Percentiles rank a stretch among this genome's conserved stretches.
Evolutionary conservation across 306 rosid genomes (phyloP).

Genomic region (Quercus rubra): DNA sequence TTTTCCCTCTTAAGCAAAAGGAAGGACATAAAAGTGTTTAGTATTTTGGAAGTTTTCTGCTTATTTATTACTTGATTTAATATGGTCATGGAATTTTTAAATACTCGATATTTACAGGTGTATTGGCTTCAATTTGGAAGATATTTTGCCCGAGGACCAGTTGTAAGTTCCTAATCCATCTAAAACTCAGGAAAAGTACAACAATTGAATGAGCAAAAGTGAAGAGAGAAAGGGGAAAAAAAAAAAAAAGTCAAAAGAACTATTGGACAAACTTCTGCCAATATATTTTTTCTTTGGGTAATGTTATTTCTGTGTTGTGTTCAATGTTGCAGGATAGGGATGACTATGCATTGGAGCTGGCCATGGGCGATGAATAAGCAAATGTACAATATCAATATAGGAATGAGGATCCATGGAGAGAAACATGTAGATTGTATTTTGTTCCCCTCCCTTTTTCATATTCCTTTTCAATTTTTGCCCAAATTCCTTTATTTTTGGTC

Average conservation of each 20-base stretch:
- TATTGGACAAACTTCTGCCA: neutral
- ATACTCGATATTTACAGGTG: slow-evolving; percentile 54
- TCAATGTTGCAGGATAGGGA: slow-evolving; percentile 81
- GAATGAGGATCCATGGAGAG: slow-evolving; percentile 6
- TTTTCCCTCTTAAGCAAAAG: too few species aligned
- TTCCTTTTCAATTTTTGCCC: neutral
- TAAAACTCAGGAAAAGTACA: neutral
- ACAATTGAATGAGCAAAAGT: neutral
- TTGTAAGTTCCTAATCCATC: slow-evolving; percentile 57
- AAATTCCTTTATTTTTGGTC: neutral
- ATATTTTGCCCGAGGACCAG: slow-evolving; percentile 94
- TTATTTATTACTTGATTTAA: neutral
- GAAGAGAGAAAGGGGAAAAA: neutral
- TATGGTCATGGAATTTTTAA: neutral
- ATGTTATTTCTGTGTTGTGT: slow-evolving; percentile 14
- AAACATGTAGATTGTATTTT: neutral
- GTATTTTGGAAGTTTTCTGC: neutral
- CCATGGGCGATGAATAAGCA: slow-evolving; percentile 86
- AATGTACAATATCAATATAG: slow-evolving; percentile 14
- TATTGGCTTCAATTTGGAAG: slow-evolving; percentile 99
- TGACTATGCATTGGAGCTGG: slow-evolving; percentile 96
- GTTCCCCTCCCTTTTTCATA: neutral
- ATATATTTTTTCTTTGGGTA: neutral
- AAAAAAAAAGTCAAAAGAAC: neutral
- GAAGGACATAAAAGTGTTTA: neutral